These are phyloP conservation scores for Ceratobasidium sp. DNA, from an alignment of 1,284 basidiomycete genomes.

Conservation along the genomic window DNA sequence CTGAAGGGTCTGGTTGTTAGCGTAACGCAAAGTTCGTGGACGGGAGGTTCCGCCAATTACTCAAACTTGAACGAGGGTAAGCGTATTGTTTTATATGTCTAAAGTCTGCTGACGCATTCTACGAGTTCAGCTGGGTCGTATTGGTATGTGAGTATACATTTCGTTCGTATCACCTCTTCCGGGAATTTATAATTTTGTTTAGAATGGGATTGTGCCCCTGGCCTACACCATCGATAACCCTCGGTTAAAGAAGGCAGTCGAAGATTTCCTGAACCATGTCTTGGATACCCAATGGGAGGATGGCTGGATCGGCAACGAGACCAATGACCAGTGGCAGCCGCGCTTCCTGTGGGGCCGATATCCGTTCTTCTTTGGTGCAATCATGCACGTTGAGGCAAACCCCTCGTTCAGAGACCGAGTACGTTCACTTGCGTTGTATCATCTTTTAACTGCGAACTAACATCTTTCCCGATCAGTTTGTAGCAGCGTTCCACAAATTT, in stretches of 20 bases:
- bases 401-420: conserved; percentile 35
- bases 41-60: conserved; percentile 34
- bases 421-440: not conserved
- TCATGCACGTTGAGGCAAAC: conserved; percentile 35
- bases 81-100: not conserved
- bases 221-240: conserved; percentile 33
- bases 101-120: not conserved
- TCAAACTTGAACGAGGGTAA: conserved; percentile 42
- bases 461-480: conserved; percentile 13
- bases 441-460: not conserved
- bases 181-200: not conserved
- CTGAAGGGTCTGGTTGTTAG: not conserved
- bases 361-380: conserved; percentile 41
- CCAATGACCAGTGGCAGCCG: conserved; percentile 35
- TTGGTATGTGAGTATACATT: conserved; percentile 38
- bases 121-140: conserved; percentile 38
- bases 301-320: conserved; percentile 37
- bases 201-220: conserved; percentile 41
- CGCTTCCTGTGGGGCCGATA: conserved; percentile 37
- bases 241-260: conserved; percentile 31
- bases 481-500: conserved; percentile 43
- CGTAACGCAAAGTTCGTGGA: conserved; percentile 31
- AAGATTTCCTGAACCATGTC: conserved; percentile 29
- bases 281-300: conserved; percentile 29
- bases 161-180: not conserved